phyloP scores from a whole-genome alignment of 805 yeast genomes.

The Sugiyamaella chiloensis region DNA sequence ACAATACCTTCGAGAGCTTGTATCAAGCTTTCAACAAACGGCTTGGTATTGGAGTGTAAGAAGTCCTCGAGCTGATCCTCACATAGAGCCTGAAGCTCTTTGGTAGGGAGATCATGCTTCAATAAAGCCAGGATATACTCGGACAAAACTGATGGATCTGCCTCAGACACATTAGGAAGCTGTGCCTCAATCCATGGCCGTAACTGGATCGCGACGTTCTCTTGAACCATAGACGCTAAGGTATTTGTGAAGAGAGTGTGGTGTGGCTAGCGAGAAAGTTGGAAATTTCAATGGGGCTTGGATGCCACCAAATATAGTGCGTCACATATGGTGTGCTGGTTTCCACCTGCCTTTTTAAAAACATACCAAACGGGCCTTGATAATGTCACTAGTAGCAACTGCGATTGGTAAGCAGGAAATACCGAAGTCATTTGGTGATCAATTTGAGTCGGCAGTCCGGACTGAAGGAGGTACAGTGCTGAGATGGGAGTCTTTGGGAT shows the following conservation, averaged over 20 bases:
- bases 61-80: conserved; percentile 41
- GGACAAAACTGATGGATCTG: conserved; percentile 42
- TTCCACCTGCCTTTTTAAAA: not conserved
- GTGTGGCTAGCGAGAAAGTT: not conserved
- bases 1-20: conserved; percentile 26
- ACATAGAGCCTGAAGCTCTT: conserved; percentile 35
- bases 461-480: conserved; percentile 20
- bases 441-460: conserved; percentile 20
- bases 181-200: conserved; percentile 25
- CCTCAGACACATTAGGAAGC: conserved; percentile 32
- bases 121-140: conserved; percentile 46
- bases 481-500: conserved; percentile 19
- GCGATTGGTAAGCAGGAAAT: conserved; percentile 9
- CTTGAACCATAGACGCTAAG: conserved; percentile 19
- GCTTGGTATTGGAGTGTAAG: conserved; percentile 32
- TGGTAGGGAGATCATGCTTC: conserved; percentile 36
- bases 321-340: not conserved
- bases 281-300: conserved; percentile 3
- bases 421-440: conserved; percentile 7
- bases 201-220: conserved; percentile 16
- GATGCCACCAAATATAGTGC: conserved; percentile 1
- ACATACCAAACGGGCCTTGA: not conserved
- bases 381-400: conserved; percentile 22
- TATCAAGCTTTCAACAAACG: conserved; percentile 36
- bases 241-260: not conserved